Base-by-base conservation (phyloP, 805 yeast species). In the Tetrapisispora pingtungensis region DNA sequence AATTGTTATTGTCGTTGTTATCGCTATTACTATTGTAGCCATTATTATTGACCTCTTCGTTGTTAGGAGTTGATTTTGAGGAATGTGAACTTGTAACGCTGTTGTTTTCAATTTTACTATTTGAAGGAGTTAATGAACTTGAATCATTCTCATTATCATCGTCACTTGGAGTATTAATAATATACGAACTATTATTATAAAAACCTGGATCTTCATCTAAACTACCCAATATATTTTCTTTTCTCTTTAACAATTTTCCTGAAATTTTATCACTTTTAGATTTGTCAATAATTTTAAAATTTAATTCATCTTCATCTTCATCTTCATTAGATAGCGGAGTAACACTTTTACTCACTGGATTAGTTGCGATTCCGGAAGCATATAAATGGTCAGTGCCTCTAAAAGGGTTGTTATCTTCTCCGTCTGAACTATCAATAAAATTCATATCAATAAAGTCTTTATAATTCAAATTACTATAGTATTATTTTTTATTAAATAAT, bases 351-450 rank as follows among this genome's bases (percentile, higher is more conserved):
- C 32, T 24, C 7, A 10, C 32, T n/a, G 17, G 54, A n/a, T 57
- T 55, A 12, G 59, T 36, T 22, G 28, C 62, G 13, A 66, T 58
- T 5, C 70, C 70, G 5, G 65, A 57, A 0, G 70, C 68, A 48
- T 56, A 66, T 42, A 63, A 47, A 45, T 66, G 70, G 19, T 54
- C 55, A 7, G 67, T 61, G 1, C 70, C 70, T 10, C 59, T 50
- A 45, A 65, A 66, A 1, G 70, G 70, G 43, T 66, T 66, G 46
- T 65, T 66, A 48, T 65, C 67, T 42, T 65, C 69, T 44, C 62
- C 68, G 12, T 58, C 63, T 38, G 58, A 51, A 17, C 52, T 56
- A 46, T 42, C 49, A 33, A 46, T 49, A 39, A 47, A 46, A 45
- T 51, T 50, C 58, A 56, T 54, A 28, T 28, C 31, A 28, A 28